Evolutionary conservation across 768 basidiomycete species (phyloP).

Genomic region (Hemileccinum impolitum): DNA sequence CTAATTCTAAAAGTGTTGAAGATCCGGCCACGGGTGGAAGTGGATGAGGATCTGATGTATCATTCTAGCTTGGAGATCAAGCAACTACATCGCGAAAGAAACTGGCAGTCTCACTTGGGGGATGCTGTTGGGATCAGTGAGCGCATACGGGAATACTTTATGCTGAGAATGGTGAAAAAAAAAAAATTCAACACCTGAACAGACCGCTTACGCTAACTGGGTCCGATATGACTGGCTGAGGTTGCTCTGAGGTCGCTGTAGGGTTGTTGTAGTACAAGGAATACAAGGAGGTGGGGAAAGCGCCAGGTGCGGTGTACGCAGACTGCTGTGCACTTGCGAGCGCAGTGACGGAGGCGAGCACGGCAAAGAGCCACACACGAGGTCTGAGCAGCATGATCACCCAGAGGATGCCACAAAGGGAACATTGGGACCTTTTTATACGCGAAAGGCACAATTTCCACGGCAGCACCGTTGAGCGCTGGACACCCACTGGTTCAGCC

Average conservation of each 20-base stretch:
- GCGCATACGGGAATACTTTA: constrained; percentile 50
- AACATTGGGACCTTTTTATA: constrained; percentile 9
- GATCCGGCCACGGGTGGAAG: constrained; percentile 56
- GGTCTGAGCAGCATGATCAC: constrained; percentile 13
- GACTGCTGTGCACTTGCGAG: constrained; percentile 14
- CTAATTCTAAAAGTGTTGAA: constrained; percentile 45
- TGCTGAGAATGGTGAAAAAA: constrained; percentile 38
- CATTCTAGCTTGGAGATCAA: constrained; percentile 33
- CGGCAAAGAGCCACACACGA: constrained; percentile 1
- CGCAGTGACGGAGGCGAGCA: not conserved
- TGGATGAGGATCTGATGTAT: constrained; percentile 62
- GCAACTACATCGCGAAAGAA: not conserved
- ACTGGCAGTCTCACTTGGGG: constrained; percentile 37
- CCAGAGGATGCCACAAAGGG: not conserved
- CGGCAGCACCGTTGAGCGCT: not conserved
- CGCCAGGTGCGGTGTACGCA: constrained; percentile 52
- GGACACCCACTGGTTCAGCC: not conserved
- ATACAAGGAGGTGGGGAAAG: constrained; percentile 65
- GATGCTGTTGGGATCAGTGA: constrained; percentile 62
- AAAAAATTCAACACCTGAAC: constrained; percentile 3
- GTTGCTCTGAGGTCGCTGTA: constrained; percentile 67
- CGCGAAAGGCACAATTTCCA: constrained; percentile 2
- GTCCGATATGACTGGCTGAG: constrained; percentile 75
- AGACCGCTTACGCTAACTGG: constrained; percentile 50
- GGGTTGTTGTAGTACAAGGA: constrained; percentile 68